Conservation (phyloP, 768 basidiomycete genomes). For the Dentipellis sp. region DNA sequence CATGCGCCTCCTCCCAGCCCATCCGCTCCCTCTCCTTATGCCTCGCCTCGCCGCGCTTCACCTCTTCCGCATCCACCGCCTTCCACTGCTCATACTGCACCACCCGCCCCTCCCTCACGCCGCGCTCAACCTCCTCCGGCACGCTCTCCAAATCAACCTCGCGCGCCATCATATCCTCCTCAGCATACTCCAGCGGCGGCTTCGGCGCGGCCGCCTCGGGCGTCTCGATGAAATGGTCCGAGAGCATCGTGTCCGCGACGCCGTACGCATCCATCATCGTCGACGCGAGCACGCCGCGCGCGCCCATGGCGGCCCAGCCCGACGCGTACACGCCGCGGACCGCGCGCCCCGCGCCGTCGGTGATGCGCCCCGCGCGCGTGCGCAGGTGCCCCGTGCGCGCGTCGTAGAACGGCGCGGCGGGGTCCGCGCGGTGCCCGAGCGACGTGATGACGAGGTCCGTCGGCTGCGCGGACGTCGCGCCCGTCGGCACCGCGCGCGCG, state of each 20-base stretch:
- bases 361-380: constrained; percentile 40
- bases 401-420: constrained; percentile 50
- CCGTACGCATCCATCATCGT: constrained; percentile 92
- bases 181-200: not conserved
- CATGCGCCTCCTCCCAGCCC: constrained; percentile 50
- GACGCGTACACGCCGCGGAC: constrained; percentile 74
- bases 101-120: constrained; percentile 32
- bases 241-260: constrained; percentile 61
- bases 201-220: constrained; percentile 1
- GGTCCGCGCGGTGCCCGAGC: constrained; percentile 76
- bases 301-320: constrained; percentile 91
- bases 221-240: constrained; percentile 35
- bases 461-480: constrained; percentile 35
- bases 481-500: constrained; percentile 46
- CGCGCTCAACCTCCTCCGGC: constrained; percentile 39
- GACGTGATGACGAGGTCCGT: constrained; percentile 84
- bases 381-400: constrained; percentile 45
- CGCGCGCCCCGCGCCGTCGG: constrained; percentile 24
- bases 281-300: constrained; percentile 82
- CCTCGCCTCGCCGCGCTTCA: constrained; percentile 38
- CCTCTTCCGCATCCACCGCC: constrained; percentile 63
- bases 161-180: constrained; percentile 24
- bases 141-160: constrained; percentile 28
- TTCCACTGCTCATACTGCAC: constrained; percentile 71
- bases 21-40: constrained; percentile 77